phyloP scores from a whole-genome alignment of 192 early-diverging fungal genomes.

The Coemansia sp. region DNA sequence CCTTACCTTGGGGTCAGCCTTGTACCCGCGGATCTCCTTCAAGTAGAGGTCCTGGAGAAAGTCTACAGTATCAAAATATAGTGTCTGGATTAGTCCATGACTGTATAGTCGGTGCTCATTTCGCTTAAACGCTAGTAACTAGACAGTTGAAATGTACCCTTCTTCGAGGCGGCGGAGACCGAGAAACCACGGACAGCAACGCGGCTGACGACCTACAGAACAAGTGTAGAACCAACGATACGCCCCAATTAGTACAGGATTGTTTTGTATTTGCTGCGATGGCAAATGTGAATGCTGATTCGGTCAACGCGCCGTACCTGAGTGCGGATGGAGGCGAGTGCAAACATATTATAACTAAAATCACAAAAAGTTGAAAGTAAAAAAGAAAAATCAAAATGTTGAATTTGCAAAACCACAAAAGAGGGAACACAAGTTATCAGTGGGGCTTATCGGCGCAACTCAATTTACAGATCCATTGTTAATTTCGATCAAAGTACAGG shows the following conservation, averaged over 20 bases:
- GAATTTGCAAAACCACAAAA: conserved; percentile 3
- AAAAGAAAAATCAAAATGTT: background rate
- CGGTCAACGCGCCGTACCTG: conserved; percentile 28
- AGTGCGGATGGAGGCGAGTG: conserved; percentile 37
- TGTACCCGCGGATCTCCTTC: conserved; percentile 53
- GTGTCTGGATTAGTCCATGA: background rate
- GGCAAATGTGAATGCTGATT: background rate
- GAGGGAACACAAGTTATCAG: background rate
- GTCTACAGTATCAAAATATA: conserved; percentile 21
- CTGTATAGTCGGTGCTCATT: background rate
- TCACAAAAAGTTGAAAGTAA: conserved; percentile 8
- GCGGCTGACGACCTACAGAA: conserved; percentile 33
- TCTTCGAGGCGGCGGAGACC: conserved; percentile 26
- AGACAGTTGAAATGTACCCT: conserved; percentile 20
- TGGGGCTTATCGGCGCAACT: conserved; percentile 12
- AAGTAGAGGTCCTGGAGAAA: conserved; percentile 51
- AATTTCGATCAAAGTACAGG: conserved; percentile 3
- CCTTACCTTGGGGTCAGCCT: conserved; percentile 46
- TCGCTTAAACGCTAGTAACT: background rate
- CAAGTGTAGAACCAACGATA: background rate
- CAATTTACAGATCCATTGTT: background rate
- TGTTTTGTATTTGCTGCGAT: background rate
- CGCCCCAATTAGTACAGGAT: background rate
- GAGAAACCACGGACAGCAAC: conserved; percentile 37
- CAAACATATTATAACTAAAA: conserved; percentile 28